Percentiles rank a stretch among this genome's conserved stretches.
phyloP scores from a whole-genome alignment of 805 yeast species.

The Cyberlindnera mississippiensis region DNA sequence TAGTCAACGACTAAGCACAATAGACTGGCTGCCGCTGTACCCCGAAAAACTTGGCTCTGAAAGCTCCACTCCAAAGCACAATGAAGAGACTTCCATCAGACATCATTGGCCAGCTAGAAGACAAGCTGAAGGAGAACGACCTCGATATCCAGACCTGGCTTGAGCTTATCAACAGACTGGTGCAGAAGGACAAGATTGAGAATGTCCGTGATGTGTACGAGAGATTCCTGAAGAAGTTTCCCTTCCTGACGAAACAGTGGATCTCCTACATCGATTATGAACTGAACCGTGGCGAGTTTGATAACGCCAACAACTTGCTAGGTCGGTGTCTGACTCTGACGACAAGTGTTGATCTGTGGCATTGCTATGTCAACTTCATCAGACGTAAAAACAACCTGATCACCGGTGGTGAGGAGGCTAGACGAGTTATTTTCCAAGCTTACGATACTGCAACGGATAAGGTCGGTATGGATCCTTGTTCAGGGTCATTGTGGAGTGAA shows the following conservation, averaged over 20 bases:
- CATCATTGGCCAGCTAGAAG: slow-evolving; percentile 56
- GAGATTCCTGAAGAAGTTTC: slow-evolving; percentile 59
- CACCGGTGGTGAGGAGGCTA: slow-evolving; percentile 79
- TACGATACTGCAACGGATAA: slow-evolving; percentile 76
- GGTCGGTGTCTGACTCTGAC: slow-evolving; percentile 57
- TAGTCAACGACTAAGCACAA: too few species aligned
- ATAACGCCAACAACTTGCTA: slow-evolving; percentile 62
- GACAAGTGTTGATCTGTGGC: slow-evolving; percentile 68
- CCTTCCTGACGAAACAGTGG: slow-evolving; percentile 73
- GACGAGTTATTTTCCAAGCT: slow-evolving; percentile 71
- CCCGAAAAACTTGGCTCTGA: too few species aligned
- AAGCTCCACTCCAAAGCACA: slow-evolving; percentile 1
- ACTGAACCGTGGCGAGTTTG: slow-evolving; percentile 59
- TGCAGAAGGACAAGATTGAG: slow-evolving; percentile 53
- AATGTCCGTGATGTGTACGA: slow-evolving; percentile 57
- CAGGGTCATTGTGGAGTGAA: slow-evolving; percentile 75
- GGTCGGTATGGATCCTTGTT: slow-evolving; percentile 73
- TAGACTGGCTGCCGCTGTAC: too few species aligned
- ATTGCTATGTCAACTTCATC: slow-evolving; percentile 72
- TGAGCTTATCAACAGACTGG: slow-evolving; percentile 45
- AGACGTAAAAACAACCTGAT: slow-evolving; percentile 62
- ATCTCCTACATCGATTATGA: slow-evolving; percentile 63
- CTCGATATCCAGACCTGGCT: slow-evolving; percentile 55
- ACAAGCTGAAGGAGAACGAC: slow-evolving; percentile 47
- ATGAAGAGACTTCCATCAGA: slow-evolving; percentile 34